Conservation (phyloP, 805 yeast genomes). For the Saccharomyces paradoxus region DNA sequence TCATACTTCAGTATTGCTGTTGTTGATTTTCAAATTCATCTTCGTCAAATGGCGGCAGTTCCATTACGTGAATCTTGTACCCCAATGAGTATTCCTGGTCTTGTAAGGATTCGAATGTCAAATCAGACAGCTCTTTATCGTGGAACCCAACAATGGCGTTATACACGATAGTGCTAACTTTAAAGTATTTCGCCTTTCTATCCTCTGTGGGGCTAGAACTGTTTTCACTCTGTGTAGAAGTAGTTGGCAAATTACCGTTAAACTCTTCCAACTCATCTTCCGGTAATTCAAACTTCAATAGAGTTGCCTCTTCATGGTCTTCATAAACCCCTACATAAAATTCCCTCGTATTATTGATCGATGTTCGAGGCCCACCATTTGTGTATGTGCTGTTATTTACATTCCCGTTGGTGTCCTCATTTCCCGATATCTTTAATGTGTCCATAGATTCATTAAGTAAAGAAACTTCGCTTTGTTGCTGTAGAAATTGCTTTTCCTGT, state of each 20-base stretch:
- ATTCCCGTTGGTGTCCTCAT: background rate
- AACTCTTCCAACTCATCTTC: conserved; percentile 1
- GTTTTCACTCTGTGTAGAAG: conserved; percentile 4
- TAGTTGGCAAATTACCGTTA: background rate
- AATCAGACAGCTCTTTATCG: conserved; percentile 22
- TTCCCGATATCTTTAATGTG: background rate
- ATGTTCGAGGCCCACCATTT: conserved; percentile 2
- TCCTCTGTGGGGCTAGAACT: conserved; percentile 6
- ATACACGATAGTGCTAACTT: conserved; percentile 19
- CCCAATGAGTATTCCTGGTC: conserved; percentile 28
- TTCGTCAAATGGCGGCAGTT: conserved; percentile 21
- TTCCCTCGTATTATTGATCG: conserved; percentile 24
- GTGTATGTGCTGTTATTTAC: background rate
- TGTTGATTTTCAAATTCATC: conserved; percentile 3
- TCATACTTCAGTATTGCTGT: background rate
- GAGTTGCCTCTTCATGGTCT: conserved; percentile 16
- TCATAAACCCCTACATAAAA: conserved; percentile 32
- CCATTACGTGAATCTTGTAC: conserved; percentile 18
- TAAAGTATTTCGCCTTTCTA: conserved; percentile 17
- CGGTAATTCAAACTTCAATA: conserved; percentile 5
- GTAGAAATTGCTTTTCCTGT: conserved; percentile 4
- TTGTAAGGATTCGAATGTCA: conserved; percentile 18
- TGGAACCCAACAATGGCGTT: conserved; percentile 31
- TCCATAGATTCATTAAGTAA: background rate
- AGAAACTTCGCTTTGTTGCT: background rate